Percentiles rank a stretch among this genome's conserved stretches.
These are phyloP conservation scores for Lepiota subincarnata DNA, from an alignment of 768 basidiomycete species.

Conservation along the genomic window DNA sequence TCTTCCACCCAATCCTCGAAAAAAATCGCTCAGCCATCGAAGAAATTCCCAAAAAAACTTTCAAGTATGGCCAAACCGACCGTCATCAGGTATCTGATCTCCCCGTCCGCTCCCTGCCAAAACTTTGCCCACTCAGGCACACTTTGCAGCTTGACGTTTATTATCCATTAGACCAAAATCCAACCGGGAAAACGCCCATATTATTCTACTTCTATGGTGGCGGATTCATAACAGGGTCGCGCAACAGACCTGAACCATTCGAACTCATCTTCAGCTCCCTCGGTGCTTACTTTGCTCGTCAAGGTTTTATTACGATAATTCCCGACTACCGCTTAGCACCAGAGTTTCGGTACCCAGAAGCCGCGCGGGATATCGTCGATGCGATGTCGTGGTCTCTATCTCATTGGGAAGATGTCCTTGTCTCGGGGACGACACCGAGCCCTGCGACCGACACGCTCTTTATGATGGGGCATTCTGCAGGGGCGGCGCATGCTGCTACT, in stretches of 20 bases:
- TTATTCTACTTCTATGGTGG: conserved; percentile 68
- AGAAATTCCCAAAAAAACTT: conserved; percentile 46
- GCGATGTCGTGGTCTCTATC: conserved; percentile 51
- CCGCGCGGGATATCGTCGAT: conserved; percentile 55
- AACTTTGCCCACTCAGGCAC: background rate
- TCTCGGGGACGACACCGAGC: conserved; percentile 21
- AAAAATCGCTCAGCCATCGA: conserved; percentile 42
- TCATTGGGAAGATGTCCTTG: conserved; percentile 27
- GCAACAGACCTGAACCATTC: conserved; percentile 37
- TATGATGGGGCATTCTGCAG: conserved; percentile 61
- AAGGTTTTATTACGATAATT: conserved; percentile 59
- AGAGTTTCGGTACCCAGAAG: conserved; percentile 48
- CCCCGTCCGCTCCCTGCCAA: background rate
- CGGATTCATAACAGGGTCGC: conserved; percentile 50
- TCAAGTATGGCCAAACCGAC: conserved; percentile 50
- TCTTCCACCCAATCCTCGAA: conserved; percentile 49
- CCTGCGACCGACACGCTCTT: conserved; percentile 41
- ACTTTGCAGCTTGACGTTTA: conserved; percentile 58
- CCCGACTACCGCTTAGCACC: conserved; percentile 68
- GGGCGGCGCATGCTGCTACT: conserved; percentile 46
- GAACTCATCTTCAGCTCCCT: conserved; percentile 52
- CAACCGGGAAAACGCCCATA: conserved; percentile 36
- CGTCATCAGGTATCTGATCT: conserved; percentile 42
- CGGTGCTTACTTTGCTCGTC: conserved; percentile 57
- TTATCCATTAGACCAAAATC: conserved; percentile 37